phyloP scores from a whole-genome alignment of 352 stramenopile genomes.

The Globisporangium okanoganense region DNA sequence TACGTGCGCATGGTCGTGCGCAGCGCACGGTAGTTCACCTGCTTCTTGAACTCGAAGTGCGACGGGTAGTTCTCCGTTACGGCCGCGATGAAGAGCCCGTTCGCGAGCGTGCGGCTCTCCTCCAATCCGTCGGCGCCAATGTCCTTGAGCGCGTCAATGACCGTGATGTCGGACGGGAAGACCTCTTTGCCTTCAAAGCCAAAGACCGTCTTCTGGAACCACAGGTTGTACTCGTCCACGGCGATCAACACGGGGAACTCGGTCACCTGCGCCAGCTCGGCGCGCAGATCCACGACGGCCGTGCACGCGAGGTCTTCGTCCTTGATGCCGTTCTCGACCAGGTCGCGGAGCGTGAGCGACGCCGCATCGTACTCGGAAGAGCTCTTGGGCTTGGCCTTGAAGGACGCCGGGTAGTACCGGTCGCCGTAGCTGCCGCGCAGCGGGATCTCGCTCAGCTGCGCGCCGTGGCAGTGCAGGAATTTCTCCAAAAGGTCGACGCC shows the following conservation, averaged over 20 bases:
- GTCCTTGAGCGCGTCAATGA: constrained; percentile 74
- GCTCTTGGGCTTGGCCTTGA: constrained; percentile 73
- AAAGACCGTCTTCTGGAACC: constrained; percentile 85
- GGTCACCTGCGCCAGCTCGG: constrained; percentile 70
- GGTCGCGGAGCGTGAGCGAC: constrained; percentile 65
- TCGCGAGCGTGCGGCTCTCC: constrained; percentile 57
- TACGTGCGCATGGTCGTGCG: constrained; percentile 78
- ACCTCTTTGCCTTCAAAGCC: constrained; percentile 82
- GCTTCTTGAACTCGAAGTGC: constrained; percentile 72
- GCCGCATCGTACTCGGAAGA: constrained; percentile 43
- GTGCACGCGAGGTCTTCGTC: constrained; percentile 81
- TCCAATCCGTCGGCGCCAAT: constrained; percentile 60
- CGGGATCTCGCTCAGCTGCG: constrained; percentile 60
- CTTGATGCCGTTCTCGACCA: constrained; percentile 75
- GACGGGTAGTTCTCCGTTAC: constrained; percentile 83
- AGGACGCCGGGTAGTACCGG: constrained; percentile 76
- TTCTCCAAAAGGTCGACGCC: constrained; percentile 77
- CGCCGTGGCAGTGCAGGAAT: constrained; percentile 69
- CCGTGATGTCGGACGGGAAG: constrained; percentile 68
- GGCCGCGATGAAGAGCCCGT: constrained; percentile 81
- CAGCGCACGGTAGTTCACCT: constrained; percentile 76
- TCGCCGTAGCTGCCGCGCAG: constrained; percentile 71
- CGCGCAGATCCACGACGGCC: constrained; percentile 75
- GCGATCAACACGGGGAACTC: constrained; percentile 86
- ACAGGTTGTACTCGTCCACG: constrained; percentile 88